These are phyloP conservation scores for Lachancea sp. DNA, from an alignment of 805 yeast species.

Conservation along the genomic window DNA sequence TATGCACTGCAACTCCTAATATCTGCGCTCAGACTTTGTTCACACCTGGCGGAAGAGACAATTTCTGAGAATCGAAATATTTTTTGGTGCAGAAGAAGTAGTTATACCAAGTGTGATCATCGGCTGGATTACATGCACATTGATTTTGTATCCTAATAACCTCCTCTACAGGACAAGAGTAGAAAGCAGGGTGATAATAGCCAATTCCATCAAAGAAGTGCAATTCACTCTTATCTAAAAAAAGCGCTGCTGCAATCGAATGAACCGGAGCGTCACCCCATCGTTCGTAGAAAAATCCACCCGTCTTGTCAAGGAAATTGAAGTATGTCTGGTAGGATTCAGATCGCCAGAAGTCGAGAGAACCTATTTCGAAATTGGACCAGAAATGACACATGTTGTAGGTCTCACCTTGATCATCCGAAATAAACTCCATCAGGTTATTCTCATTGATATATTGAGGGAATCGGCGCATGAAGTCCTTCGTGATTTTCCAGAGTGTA, in stretches of 20 bases:
- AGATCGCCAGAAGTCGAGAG: constrained; percentile 60
- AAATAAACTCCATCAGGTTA: constrained; percentile 56
- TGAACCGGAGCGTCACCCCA: constrained; percentile 97
- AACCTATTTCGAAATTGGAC: constrained; percentile 74
- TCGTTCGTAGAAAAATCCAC: constrained; percentile 80
- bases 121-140: constrained; percentile 53
- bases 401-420: constrained; percentile 54
- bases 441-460: constrained; percentile 39
- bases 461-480: constrained; percentile 40
- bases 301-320: constrained; percentile 53
- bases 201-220: constrained; percentile 74
- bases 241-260: constrained; percentile 62
- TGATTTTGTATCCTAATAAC: constrained; percentile 50
- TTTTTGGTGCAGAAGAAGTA: constrained; percentile 62
- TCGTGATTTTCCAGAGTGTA: constrained; percentile 51
- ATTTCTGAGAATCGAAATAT: constrained; percentile 39
- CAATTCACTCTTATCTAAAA: constrained; percentile 49
- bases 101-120: constrained; percentile 65
- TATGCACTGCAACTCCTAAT: not conserved
- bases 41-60: constrained; percentile 19
- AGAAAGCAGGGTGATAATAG: constrained; percentile 64
- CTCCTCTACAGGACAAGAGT: constrained; percentile 52
- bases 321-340: constrained; percentile 53
- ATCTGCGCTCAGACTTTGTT: not conserved
- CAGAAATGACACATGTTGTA: constrained; percentile 79